Conservation (phyloP, 192 early-diverging fungal species). For the Coemansia sp. region DNA sequence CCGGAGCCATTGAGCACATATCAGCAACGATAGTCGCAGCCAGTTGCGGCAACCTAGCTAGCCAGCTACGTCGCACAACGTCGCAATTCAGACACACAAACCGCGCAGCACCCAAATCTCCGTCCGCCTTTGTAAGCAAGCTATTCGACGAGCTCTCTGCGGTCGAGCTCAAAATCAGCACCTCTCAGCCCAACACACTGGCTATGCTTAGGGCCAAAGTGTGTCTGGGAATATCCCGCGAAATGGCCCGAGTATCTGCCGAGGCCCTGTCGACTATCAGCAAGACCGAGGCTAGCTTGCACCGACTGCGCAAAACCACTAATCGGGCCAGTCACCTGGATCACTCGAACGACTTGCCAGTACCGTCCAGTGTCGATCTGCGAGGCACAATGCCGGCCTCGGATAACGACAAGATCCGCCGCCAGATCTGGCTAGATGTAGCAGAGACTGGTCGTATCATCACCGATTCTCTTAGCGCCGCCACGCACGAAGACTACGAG, state of each 20-base stretch:
- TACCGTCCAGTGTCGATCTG: constrained; percentile 34
- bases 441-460: constrained; percentile 17
- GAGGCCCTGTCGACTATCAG: constrained; percentile 45
- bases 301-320: constrained; percentile 27
- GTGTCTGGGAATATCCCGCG: constrained; percentile 22
- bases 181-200: background rate
- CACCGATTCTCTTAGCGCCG: constrained; percentile 2
- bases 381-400: constrained; percentile 17
- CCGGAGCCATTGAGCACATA: constrained; percentile 5
- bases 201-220: constrained; percentile 12
- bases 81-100: constrained; percentile 48
- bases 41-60: constrained; percentile 25
- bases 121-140: constrained; percentile 28
- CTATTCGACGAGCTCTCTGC: constrained; percentile 16
- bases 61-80: constrained; percentile 43
- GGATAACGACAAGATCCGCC: constrained; percentile 50
- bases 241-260: constrained; percentile 14
- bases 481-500: constrained; percentile 21
- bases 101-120: constrained; percentile 19
- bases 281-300: constrained; percentile 48
- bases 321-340: constrained; percentile 3
- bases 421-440: constrained; percentile 47
- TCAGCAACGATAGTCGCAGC: constrained; percentile 10
- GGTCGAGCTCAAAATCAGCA: constrained; percentile 10
- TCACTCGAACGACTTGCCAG: constrained; percentile 11